Evolutionary conservation across 2,329 filamentous ascomycete genomes (phyloP).

Genomic region (Samsoniella hepiali): DNA sequence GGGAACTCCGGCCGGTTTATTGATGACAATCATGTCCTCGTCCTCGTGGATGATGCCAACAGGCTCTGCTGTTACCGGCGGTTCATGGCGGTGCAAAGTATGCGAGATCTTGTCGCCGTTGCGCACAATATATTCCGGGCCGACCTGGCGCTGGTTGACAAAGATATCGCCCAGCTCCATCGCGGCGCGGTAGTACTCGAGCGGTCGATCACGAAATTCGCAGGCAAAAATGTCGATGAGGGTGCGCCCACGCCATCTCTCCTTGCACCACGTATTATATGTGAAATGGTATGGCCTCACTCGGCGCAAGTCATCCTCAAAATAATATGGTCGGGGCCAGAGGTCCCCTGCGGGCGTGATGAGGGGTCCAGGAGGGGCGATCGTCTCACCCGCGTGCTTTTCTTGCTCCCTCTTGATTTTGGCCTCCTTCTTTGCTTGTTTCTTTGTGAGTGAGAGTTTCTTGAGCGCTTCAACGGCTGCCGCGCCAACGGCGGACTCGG

Average conservation of each 20-base stretch:
- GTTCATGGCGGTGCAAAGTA: slow-evolving; percentile 92
- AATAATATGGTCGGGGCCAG: slow-evolving; percentile 68
- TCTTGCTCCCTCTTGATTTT: slow-evolving; percentile 18
- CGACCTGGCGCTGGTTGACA: slow-evolving; percentile 71
- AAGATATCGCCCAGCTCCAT: slow-evolving; percentile 76
- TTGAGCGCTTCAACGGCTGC: slow-evolving; percentile 7
- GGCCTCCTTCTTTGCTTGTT: slow-evolving; percentile 10
- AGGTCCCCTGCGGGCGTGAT: slow-evolving; percentile 36
- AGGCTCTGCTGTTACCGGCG: slow-evolving; percentile 77
- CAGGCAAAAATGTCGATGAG: slow-evolving; percentile 84
- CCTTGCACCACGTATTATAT: slow-evolving; percentile 92
- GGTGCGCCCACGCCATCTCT: slow-evolving; percentile 80
- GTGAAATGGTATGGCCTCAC: slow-evolving; percentile 87
- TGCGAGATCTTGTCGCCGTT: slow-evolving; percentile 93
- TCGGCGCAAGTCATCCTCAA: slow-evolving; percentile 79
- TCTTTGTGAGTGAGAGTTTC: background rate
- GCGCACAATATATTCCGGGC: slow-evolving; percentile 67
- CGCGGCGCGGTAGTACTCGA: slow-evolving; percentile 82
- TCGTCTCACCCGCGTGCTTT: slow-evolving; percentile 13
- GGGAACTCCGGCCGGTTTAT: slow-evolving; percentile 92
- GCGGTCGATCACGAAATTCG: slow-evolving; percentile 85
- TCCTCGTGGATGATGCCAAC: slow-evolving; percentile 88
- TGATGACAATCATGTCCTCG: slow-evolving; percentile 89
- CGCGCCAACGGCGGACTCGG: slow-evolving; percentile 10
- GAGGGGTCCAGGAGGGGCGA: slow-evolving; percentile 21